phyloP scores from a whole-genome alignment of 371 early-diverging fungal species.

The Mortierella sp. region DNA sequence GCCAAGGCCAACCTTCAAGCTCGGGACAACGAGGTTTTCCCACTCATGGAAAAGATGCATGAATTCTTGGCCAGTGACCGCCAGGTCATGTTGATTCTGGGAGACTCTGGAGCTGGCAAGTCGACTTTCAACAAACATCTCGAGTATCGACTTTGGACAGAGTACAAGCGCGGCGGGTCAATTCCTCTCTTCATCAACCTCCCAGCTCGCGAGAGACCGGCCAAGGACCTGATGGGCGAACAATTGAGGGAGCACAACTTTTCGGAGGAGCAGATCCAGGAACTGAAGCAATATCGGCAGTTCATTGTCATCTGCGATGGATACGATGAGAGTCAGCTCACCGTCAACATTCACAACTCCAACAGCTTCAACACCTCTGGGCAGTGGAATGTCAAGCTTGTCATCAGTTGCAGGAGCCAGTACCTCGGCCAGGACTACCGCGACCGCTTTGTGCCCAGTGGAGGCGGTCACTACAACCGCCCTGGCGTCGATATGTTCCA shows the following conservation, averaged over 20 bases:
- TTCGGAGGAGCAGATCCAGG: slow-evolving; percentile 8
- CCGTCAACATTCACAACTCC: not conserved
- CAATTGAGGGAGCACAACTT: not conserved
- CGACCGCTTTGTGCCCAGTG: not conserved
- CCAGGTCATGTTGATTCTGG: not conserved
- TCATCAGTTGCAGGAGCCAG: not conserved
- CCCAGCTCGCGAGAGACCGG: not conserved
- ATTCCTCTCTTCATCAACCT: slow-evolving; percentile 17
- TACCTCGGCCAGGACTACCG: not conserved
- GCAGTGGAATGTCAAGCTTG: not conserved
- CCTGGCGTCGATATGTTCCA: not conserved
- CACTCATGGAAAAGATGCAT: not conserved
- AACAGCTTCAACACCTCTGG: not conserved
- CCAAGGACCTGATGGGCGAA: not conserved
- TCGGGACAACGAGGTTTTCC: not conserved
- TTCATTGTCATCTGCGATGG: not conserved
- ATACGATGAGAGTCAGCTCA: not conserved
- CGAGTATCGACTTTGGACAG: not conserved
- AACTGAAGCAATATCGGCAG: not conserved
- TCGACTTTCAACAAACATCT: not conserved
- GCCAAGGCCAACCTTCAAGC: too few relatives aligned
- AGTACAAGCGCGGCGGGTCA: not conserved
- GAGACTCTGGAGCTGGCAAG: slow-evolving; percentile 3
- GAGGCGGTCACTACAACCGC: not conserved
- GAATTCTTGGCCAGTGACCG: slow-evolving; percentile 4